A percentile compares a stretch with the other conserved stretches of the same genome.
phyloP scores from a whole-genome alignment of 225 moss, liverwort and hornwort genomes.

The Bryoerythrophyllum caledonicum region DNA sequence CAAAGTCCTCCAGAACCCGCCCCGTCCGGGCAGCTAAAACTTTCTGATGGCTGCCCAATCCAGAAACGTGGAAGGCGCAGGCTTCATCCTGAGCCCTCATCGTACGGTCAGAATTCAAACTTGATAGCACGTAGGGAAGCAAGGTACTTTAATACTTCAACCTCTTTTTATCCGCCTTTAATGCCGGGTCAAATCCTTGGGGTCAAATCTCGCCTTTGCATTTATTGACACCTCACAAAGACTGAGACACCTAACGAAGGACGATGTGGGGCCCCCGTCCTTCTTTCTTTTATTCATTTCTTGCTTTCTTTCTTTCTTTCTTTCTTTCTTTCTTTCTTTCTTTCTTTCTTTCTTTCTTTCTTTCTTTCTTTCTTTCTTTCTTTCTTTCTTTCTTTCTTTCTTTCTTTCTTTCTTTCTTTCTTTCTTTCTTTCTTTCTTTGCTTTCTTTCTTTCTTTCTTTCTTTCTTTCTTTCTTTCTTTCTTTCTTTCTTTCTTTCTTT shows the following conservation, averaged over 20 bases:
- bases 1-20: not conserved
- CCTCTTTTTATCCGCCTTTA: not conserved
- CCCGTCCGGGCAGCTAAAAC: not conserved
- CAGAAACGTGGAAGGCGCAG: not conserved
- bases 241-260: not conserved
- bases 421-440: too few species aligned
- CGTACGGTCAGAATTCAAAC: constrained; percentile 2
- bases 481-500: too few species aligned
- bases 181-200: not conserved
- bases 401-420: too few species aligned
- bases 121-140: not conserved
- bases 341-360: too few species aligned
- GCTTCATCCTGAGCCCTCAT: not conserved
- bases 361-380: too few species aligned
- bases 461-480: too few species aligned
- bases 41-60: not conserved
- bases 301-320: too few species aligned
- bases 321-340: too few species aligned
- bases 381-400: too few species aligned
- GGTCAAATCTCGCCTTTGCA: not conserved
- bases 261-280: too few species aligned
- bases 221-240: not conserved
- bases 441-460: too few species aligned
- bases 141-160: not conserved
- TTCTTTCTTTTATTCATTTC: too few species aligned